Conservation (phyloP, 441 rosid genomes). For the Manihot esculenta region DNA sequence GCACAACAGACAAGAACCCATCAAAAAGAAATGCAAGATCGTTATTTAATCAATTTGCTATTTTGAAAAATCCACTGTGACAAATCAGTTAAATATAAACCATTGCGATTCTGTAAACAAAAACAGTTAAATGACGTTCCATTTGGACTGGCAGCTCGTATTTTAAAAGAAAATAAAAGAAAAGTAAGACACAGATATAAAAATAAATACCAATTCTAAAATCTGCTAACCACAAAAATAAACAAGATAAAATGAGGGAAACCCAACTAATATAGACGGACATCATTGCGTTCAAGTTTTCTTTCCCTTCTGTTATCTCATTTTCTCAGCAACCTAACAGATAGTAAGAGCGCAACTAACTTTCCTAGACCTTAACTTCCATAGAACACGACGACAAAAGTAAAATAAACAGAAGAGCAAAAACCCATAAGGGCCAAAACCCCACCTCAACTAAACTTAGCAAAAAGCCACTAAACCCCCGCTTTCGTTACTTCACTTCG, state of each 20-base stretch:
- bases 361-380: not conserved
- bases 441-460: too few relatives aligned
- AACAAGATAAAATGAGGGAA: not conserved
- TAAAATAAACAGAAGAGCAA: too few relatives aligned
- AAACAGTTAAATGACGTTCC: not conserved
- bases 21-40: not conserved
- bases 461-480: not conserved
- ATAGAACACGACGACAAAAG: not conserved
- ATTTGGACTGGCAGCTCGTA: not conserved
- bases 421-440: too few relatives aligned
- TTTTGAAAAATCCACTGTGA: too few relatives aligned
- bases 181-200: too few relatives aligned
- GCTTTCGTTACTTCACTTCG: not conserved
- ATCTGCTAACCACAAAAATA: too few relatives aligned
- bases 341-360: not conserved
- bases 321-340: conserved; percentile 3
- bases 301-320: not conserved
- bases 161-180: too few relatives aligned
- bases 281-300: not conserved
- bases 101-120: not conserved
- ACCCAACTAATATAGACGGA: not conserved
- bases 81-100: not conserved
- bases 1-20: not conserved
- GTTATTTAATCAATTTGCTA: too few relatives aligned
- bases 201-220: too few relatives aligned